Evolutionary conservation across 345 rosid species (phyloP), one percentile per base, ranked within the genome.

Genomic region (Eucalyptus curtisii): DNA sequence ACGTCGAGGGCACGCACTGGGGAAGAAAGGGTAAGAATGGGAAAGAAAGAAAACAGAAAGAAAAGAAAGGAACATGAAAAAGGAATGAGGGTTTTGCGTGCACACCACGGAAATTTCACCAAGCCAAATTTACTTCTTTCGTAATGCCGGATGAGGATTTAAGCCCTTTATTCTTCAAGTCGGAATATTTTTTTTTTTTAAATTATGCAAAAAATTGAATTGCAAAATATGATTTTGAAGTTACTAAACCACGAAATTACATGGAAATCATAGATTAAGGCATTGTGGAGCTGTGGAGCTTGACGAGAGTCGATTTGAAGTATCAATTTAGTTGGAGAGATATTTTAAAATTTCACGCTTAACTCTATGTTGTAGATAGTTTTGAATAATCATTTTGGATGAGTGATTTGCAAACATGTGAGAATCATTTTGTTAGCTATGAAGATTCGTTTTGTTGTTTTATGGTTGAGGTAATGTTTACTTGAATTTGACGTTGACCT

Each of bases 151-250:
- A 24, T 24, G 13, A 22, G 30, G 30, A 55, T 24, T 55, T 25
- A 55, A 10, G 30, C 2, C 10, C 25, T 52, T 52, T 7, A 52
- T 20, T 52, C 25, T 52, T 52, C 25, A 19, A 52, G 57, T 52
- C 5, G 1, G 0, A 52, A 52, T 19, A 52, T 7, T 3, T 19
- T 52, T 50, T 52, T 52, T 52, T 0, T n/a, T n/a, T n/a, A 4
- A 55, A 55, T 55, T 4, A 55, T 55, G 13, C 13, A 55, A 55
- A 55, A 24, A 55, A 10, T 2, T 55, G 6, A 55, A 24, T 0
- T 2, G 30, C 0, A 2, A 55, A 30, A 10, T 55, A 2, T 24
- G 61, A 55, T 55, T 55, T 24, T 4, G 30, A 25, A 55, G 13
- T 24, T 55, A 55, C 10, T 55, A 55, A 24, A 55, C 30, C 24